A percentile compares a stretch with the other conserved stretches of the same genome.
Evolutionary conservation across 768 basidiomycete genomes (phyloP).

Genomic region (Boletus barrowsii): DNA sequence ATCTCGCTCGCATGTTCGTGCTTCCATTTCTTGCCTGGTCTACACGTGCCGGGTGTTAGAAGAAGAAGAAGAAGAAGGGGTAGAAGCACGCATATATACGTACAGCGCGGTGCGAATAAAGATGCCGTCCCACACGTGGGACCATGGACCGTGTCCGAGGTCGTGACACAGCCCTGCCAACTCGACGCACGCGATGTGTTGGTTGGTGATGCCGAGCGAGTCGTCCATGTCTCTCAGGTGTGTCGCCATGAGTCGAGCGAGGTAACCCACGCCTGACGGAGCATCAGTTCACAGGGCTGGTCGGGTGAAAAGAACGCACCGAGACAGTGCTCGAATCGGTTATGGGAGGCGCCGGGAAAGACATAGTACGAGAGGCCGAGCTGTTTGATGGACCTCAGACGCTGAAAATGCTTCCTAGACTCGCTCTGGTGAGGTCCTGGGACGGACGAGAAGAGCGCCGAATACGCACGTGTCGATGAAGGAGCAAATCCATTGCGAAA

Average conservation of each 20-base stretch:
- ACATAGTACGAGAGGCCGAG: slow-evolving; percentile 75
- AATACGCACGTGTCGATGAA: slow-evolving; percentile 66
- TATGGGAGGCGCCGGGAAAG: slow-evolving; percentile 77
- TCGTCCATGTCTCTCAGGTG: slow-evolving; percentile 59
- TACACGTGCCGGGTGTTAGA: slow-evolving; percentile 14
- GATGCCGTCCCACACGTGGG: slow-evolving; percentile 74
- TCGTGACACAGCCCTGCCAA: slow-evolving; percentile 83
- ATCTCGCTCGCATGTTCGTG: slow-evolving; percentile 80
- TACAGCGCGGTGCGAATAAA: slow-evolving; percentile 71
- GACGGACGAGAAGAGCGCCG: neutral
- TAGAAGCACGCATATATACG: slow-evolving; percentile 20
- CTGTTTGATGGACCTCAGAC: slow-evolving; percentile 75
- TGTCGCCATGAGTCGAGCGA: slow-evolving; percentile 61
- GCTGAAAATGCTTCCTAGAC: slow-evolving; percentile 68
- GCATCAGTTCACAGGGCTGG: neutral
- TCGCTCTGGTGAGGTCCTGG: neutral
- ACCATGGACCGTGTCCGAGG: slow-evolving; percentile 84
- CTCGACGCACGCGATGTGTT: slow-evolving; percentile 75
- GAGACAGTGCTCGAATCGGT: slow-evolving; percentile 81
- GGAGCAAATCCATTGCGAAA: slow-evolving; percentile 37
- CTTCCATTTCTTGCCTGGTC: slow-evolving; percentile 52
- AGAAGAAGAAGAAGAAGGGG: neutral
- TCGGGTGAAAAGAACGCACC: slow-evolving; percentile 39
- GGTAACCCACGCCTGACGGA: slow-evolving; percentile 64
- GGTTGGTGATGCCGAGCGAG: slow-evolving; percentile 59